A percentile compares a stretch with the other conserved stretches of the same genome.
phyloP scores from a whole-genome alignment of 495 filamentous ascomycete species.

The Lichenothelia convexa region DNA sequence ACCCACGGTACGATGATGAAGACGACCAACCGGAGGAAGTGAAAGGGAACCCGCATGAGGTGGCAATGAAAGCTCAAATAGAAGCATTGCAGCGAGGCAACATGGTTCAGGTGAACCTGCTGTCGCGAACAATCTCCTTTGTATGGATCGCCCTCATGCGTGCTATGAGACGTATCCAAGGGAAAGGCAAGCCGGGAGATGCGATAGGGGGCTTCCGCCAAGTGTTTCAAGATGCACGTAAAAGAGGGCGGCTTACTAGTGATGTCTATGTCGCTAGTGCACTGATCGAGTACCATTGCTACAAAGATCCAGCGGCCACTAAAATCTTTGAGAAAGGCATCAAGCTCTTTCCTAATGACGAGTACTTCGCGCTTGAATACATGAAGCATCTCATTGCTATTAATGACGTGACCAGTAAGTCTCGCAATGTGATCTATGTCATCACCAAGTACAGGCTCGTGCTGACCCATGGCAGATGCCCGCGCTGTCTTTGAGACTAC shows the following conservation, averaged over 20 bases:
- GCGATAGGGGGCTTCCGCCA: constrained; percentile 57
- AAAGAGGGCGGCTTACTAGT: constrained; percentile 66
- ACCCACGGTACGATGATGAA: constrained; percentile 42
- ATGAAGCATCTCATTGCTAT: constrained; percentile 80
- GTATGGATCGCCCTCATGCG: constrained; percentile 91
- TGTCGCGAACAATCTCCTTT: constrained; percentile 67
- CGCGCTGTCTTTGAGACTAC: constrained; percentile 87
- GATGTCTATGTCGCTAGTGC: constrained; percentile 89
- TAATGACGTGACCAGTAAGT: constrained; percentile 85
- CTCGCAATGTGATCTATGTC: not conserved
- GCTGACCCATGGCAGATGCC: too few species aligned
- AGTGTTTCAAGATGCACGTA: constrained; percentile 72
- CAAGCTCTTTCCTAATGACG: constrained; percentile 81
- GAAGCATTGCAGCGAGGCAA: constrained; percentile 52
- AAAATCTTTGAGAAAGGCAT: constrained; percentile 92
- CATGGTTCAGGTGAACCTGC: constrained; percentile 46
- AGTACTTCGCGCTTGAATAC: constrained; percentile 80
- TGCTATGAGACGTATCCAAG: constrained; percentile 82
- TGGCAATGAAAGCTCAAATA: constrained; percentile 32
- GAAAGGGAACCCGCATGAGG: constrained; percentile 19
- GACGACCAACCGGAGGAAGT: constrained; percentile 35
- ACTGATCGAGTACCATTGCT: constrained; percentile 84
- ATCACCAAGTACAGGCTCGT: constrained; percentile 6
- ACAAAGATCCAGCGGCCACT: constrained; percentile 75
- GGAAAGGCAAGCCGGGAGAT: constrained; percentile 57